A percentile compares a stretch with the other conserved stretches of the same genome.
These are phyloP conservation scores for Russula emetica DNA, from an alignment of 768 basidiomycete species.

Conservation along the genomic window DNA sequence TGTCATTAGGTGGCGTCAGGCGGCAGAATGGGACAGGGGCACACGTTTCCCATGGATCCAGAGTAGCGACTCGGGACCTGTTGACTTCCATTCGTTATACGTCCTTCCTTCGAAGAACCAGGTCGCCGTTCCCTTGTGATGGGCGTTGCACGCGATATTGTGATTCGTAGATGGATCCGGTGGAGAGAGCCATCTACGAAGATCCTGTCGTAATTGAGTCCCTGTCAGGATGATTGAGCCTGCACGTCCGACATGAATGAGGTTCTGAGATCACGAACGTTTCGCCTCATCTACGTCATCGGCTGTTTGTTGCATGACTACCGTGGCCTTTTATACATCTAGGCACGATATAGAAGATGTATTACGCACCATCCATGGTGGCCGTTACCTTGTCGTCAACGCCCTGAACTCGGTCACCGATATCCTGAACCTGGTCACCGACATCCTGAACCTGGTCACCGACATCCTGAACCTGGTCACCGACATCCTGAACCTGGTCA, in stretches of 20 bases:
- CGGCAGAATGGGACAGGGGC: not conserved
- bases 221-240: not conserved
- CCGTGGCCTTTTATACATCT: no score
- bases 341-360: no score
- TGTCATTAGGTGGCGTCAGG: not conserved
- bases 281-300: not conserved
- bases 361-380: no score
- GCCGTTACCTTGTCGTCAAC: not conserved
- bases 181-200: constrained; percentile 10
- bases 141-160: not conserved
- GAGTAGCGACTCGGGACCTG: not conserved
- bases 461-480: no score
- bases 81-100: constrained; percentile 3
- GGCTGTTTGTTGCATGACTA: not conserved
- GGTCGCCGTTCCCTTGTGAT: not conserved
- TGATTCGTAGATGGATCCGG: constrained; percentile 6
- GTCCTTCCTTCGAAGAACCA: constrained; percentile 3
- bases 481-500: not conserved
- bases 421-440: no score
- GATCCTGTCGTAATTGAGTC: not conserved
- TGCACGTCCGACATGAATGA: not conserved
- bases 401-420: not conserved
- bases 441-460: no score
- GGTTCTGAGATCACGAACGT: not conserved
- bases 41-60: constrained; percentile 13